phyloP scores from a whole-genome alignment of 129 eudicot genomes.

The Lactuca saligna region DNA sequence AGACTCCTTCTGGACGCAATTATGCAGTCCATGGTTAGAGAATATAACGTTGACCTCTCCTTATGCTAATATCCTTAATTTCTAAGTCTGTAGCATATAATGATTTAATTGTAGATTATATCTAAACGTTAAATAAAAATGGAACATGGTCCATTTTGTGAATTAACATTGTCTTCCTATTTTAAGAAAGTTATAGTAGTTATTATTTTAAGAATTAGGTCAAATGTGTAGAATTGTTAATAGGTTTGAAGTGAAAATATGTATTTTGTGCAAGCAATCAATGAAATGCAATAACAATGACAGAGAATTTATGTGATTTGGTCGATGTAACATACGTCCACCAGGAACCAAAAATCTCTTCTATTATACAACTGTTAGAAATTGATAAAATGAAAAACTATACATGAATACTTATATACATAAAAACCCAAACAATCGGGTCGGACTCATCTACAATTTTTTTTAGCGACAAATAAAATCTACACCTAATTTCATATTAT shows the following conservation, averaged over 20 bases:
- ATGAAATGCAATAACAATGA: too few relatives aligned
- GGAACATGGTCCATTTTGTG: neutral
- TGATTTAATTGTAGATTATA: constrained; percentile 22
- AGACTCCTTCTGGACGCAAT: constrained; percentile 53
- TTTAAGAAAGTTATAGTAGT: neutral
- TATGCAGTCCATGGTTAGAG: constrained; percentile 79
- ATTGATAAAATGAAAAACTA: too few relatives aligned
- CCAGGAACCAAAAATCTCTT: too few relatives aligned
- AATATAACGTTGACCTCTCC: constrained; percentile 37
- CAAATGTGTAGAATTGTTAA: neutral
- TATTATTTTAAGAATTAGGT: neutral
- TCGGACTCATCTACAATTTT: too few relatives aligned
- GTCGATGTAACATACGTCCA: too few relatives aligned
- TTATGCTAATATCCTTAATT: constrained; percentile 47
- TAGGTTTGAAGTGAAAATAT: neutral
- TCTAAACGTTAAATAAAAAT: constrained; percentile 9
- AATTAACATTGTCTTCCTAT: neutral
- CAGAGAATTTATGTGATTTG: too few relatives aligned
- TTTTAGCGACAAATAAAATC: too few relatives aligned
- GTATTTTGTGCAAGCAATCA: neutral
- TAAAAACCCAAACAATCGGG: too few relatives aligned
- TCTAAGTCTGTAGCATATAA: constrained; percentile 22
- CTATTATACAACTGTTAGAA: too few relatives aligned
- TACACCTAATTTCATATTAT: too few relatives aligned
- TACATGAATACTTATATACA: too few relatives aligned